Evolutionary conservation across 1,284 basidiomycete species (phyloP), one percentile per base, ranked within the genome.

Genomic region (Pseudozyma pruni): DNA sequence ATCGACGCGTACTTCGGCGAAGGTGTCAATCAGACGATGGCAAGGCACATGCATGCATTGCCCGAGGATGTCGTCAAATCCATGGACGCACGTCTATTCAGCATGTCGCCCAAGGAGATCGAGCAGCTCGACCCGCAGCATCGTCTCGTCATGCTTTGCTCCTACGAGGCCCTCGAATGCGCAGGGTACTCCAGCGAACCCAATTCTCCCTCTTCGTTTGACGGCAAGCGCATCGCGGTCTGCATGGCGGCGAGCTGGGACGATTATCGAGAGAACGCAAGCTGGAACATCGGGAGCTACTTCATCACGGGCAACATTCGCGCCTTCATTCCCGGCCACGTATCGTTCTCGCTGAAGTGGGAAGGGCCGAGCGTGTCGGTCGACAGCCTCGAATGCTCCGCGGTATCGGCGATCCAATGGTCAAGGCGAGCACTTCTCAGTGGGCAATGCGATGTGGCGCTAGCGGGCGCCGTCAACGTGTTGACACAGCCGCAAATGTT

Each of bases 101-200:
- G 57, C 46, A 72, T 75, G 57, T 64, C 60, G 11, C 72, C 69
- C 2, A 68, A 69, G 25, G 72, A 75, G 49, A 61, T 72, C 34
- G 72, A 75, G 49, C 72, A 75, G 57, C 66, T 66, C 14, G 72
- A 75, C 31, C 72, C 72, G 2, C 60, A 64, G 39, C 72, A 75
- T 31, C 72, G 72, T 17, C 50, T 72, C 16, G 50, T 54, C 17
- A 72, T 64, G 57, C 49, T 75, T 16, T 61, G 60, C 48, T 56
- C 63, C 10, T 69, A 64, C 52, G 72, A 75, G 32, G 72, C 72
- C 2, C 45, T 75, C 6, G 69, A 75, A 29, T 47, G 58, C 6
- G 69, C 72, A 35, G 72, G 72, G 4, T 75, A 66, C 40, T 59
- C 58, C 13, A 33, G 48, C 5, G 67, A 70, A 19, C 32, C 49